Evolutionary conservation across 2,329 filamentous ascomycete species (phyloP).

Genomic region (Ophiosphaerella narmari): DNA sequence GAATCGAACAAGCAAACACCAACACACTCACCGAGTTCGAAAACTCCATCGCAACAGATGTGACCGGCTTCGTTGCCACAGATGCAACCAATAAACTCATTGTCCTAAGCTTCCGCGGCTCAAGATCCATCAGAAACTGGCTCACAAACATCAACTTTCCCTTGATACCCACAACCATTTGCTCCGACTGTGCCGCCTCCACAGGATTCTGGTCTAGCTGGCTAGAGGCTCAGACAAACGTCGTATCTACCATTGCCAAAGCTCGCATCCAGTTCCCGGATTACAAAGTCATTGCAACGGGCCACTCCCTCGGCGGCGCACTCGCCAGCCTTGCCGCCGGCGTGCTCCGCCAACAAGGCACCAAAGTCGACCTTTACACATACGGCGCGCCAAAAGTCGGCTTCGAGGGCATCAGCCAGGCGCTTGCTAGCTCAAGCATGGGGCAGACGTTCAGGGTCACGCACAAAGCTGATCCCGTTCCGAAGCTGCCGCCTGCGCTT

Average conservation of each 20-base stretch:
- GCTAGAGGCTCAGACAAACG: conserved; percentile 55
- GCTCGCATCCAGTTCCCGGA: conserved; percentile 55
- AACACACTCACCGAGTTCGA: conserved; percentile 55
- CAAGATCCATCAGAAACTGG: conserved; percentile 64
- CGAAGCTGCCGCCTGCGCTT: conserved; percentile 66
- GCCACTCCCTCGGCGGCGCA: conserved; percentile 71
- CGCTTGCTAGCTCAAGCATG: conserved; percentile 59
- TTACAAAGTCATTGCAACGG: conserved; percentile 63
- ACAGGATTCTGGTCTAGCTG: conserved; percentile 65
- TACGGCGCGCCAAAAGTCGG: conserved; percentile 71
- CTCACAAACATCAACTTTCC: conserved; percentile 59
- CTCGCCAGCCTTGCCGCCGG: conserved; percentile 65
- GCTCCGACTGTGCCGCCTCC: conserved; percentile 58
- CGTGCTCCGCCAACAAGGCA: conserved; percentile 57
- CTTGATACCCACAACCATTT: conserved; percentile 48
- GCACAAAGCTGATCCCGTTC: conserved; percentile 69
- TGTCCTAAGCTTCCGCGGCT: conserved; percentile 65
- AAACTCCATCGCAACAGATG: conserved; percentile 48
- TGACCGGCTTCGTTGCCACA: conserved; percentile 54
- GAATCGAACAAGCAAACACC: conserved; percentile 54
- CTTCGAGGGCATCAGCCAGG: conserved; percentile 59
- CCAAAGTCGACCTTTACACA: conserved; percentile 63
- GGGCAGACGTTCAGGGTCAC: conserved; percentile 66
- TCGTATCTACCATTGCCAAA: conserved; percentile 51
- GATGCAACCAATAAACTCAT: conserved; percentile 58